Base-by-base conservation (phyloP, 345 rosid species). In the Nephelium lappaceum region DNA sequence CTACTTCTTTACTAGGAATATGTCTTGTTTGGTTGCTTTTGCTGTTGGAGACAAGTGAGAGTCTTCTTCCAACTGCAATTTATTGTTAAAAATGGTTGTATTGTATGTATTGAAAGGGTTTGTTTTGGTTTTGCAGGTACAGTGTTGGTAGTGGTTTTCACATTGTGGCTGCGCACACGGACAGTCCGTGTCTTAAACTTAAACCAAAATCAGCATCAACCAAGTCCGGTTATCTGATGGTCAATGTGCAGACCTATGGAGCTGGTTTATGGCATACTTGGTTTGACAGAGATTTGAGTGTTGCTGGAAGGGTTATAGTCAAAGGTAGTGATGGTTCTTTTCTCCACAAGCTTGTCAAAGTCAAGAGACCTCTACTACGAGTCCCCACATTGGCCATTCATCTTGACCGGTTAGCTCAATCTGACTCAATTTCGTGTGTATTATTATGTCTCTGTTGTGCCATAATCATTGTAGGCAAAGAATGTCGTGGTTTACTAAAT, bases 261-360 rank as follows among this genome's bases (percentile, higher is more conserved):
- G 90, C 93, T 84, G 99, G 98, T 81, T 85, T 95, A 78, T 95
- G 99, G 99, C 97, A 95, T 61, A 95, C 99, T 10, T 95, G 98
- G 99, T 93, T 95, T 76, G 97, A 93, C 80, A 87, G 99, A 80
- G 99, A 95, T 79, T 85, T 95, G 85, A 95, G 93, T 84, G 96
- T 93, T 84, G 99, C 99, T 1, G 98, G 99, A 71, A 87, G 98
- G 84, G 96, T 87, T 53, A 87, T 95, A 77, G 82, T 95, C 75
- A 92, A 89, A 83, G 87, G 85, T 67, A 76, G 88, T 12, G 82
- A 91, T 81, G 96, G 93, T 60, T 91, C 92, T 11, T 92, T 89
- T 79, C 65, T 86, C 69, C 98, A 93, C 77, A 90, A 84, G 89
- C 97, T 95, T 79, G 94, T 91, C 78, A 93, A 92, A 90, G 88